Conservation (phyloP, 1,284 basidiomycete species). For the Microbotryum saponariae region DNA sequence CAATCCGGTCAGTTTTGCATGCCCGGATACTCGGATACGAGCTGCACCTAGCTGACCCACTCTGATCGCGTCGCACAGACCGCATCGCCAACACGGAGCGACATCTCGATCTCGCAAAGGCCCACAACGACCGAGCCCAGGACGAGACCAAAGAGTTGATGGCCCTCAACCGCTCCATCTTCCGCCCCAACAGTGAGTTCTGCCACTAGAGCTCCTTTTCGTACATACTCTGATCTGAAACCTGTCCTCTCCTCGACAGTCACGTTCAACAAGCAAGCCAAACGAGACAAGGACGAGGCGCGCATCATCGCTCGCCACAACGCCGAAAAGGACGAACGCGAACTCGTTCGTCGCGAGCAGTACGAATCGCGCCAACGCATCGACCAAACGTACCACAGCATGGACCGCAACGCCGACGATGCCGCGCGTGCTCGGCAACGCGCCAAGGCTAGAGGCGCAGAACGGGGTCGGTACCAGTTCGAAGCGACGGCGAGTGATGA, state of each 20-base stretch:
- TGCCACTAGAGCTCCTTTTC: neutral
- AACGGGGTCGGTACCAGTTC: conserved; percentile 81
- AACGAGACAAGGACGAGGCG: conserved; percentile 82
- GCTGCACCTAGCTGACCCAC: neutral
- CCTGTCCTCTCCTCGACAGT: conserved; percentile 13
- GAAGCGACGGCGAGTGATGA: conserved; percentile 94
- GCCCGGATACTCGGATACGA: neutral
- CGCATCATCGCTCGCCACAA: conserved; percentile 81
- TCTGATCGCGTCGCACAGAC: conserved; percentile 36
- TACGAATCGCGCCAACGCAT: conserved; percentile 79
- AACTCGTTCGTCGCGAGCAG: conserved; percentile 76
- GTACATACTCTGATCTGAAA: neutral
- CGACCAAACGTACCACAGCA: conserved; percentile 61
- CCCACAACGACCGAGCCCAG: conserved; percentile 76
- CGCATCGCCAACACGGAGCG: conserved; percentile 87
- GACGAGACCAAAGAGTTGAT: conserved; percentile 93
- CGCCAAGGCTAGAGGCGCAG: conserved; percentile 51
- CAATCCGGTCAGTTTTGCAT: conserved; percentile 71
- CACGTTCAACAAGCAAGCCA: conserved; percentile 53
- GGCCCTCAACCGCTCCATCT: conserved; percentile 88
- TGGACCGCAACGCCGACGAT: conserved; percentile 46
- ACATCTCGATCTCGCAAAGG: conserved; percentile 88
- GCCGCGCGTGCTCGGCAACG: conserved; percentile 43
- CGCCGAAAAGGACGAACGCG: conserved; percentile 76
- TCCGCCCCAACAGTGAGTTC: conserved; percentile 62